Base-by-base conservation (phyloP, 164 flowering plant species). In the Stephania yunnanensis region DNA sequence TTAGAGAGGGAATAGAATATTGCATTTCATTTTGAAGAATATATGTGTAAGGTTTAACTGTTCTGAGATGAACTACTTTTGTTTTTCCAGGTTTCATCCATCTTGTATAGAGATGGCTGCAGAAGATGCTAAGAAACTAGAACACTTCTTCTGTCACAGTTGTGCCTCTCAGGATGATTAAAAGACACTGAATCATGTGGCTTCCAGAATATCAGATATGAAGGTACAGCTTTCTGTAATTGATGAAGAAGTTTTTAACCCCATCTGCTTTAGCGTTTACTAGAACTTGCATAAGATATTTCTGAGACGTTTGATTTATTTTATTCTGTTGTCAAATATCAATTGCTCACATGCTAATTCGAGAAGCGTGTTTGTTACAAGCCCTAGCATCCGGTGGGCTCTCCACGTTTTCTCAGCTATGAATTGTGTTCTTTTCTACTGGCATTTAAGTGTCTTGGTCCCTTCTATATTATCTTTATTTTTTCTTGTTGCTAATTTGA, bases 71-170 rank as follows among this genome's bases (percentile, higher is more conserved):
- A 9, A 36, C 25, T 5, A 42, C n/a, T 69, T 42, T 42, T 30
- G 71, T 1, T 10, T 50, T 50, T 83, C 73, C 88, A 91, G 96
- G 96, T 91, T 87, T 78, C 96, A 91, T 82, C 92, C 93, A 72
- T 72, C 79, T 80, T 91, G 96, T 86, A 87, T 90, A 82, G 85
- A 87, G 46, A 86, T 90, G 92, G 84, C 83, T 31, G 53, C 75
- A 10, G 93, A 91, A 83, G 93, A 89, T 72, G 89, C 92, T 7
- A 82, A 86, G 84, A 86, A 79, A 69, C 86, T 91, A 52, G 90
- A 89, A 11, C 87, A 87, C 78, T 91, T 90, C 86, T 87, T 81
- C 80, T 91, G 96, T 73, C 86, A 84, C 76, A 81, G 69, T 78
- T 91, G 96, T 75, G 81, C 89, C 11, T 45, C 91, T 17, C 86